Conservation (phyloP, 805 yeast species). For the Pichia gijzeniarum region DNA sequence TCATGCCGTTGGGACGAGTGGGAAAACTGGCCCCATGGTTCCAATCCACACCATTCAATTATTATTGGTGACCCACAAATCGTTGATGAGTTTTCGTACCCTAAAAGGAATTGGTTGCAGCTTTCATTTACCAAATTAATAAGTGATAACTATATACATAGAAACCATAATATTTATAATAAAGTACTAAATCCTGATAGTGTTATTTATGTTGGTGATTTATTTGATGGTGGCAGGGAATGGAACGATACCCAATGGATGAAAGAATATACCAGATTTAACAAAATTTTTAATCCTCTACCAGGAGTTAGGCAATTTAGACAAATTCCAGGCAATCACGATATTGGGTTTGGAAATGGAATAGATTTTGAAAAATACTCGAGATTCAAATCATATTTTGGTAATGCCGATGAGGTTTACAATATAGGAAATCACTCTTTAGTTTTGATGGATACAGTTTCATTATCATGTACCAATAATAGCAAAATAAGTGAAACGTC, state of each 20-base stretch:
- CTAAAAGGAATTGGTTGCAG: slow-evolving; percentile 47
- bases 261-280: slow-evolving; percentile 63
- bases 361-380: slow-evolving; percentile 49
- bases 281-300: slow-evolving; percentile 46
- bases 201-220: slow-evolving; percentile 78
- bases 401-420: slow-evolving; percentile 52
- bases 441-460: slow-evolving; percentile 75
- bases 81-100: slow-evolving; percentile 84
- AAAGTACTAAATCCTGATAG: slow-evolving; percentile 72
- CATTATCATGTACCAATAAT: slow-evolving; percentile 57
- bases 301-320: slow-evolving; percentile 29
- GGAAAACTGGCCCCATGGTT: slow-evolving; percentile 47
- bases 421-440: slow-evolving; percentile 66
- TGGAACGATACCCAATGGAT: slow-evolving; percentile 54
- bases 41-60: slow-evolving; percentile 24
- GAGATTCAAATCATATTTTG: slow-evolving; percentile 69
- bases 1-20: slow-evolving; percentile 59
- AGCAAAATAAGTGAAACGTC: slow-evolving; percentile 42
- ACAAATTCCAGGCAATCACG: slow-evolving; percentile 90
- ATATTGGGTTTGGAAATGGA: slow-evolving; percentile 84
- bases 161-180: slow-evolving; percentile 53
- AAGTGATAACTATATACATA: slow-evolving; percentile 72
- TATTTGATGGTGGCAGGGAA: slow-evolving; percentile 96
- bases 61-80: slow-evolving; percentile 92
- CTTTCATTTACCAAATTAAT: slow-evolving; percentile 48